These are phyloP conservation scores for Lipomyces orientalis DNA, from an alignment of 805 yeast genomes.

Conservation along the genomic window DNA sequence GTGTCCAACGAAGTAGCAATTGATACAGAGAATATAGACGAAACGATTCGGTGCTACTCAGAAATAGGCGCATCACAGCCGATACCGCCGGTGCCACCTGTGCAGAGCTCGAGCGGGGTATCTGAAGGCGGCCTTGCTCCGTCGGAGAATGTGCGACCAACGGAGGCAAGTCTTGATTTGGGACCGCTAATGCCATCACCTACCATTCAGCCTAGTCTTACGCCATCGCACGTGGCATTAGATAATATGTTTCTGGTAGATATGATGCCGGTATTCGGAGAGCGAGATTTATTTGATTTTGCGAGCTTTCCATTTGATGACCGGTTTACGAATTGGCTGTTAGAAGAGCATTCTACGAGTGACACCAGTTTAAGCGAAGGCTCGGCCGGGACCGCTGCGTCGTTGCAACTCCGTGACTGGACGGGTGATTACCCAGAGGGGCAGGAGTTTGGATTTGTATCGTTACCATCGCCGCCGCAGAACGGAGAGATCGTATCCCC, in stretches of 20 bases:
- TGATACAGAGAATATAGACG: background rate
- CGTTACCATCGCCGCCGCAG: constrained; percentile 19
- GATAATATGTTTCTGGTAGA: constrained; percentile 13
- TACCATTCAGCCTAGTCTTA: background rate
- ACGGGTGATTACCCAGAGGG: background rate
- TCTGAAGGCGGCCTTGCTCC: background rate
- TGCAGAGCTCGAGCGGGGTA: background rate
- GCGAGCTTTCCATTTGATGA: constrained; percentile 33
- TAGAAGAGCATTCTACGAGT: constrained; percentile 23
- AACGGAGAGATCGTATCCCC: constrained; percentile 19
- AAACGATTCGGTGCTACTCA: background rate
- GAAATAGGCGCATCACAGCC: background rate
- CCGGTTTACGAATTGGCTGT: constrained; percentile 30
- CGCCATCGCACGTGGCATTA: background rate
- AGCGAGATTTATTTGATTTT: constrained; percentile 28
- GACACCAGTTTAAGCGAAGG: constrained; percentile 20
- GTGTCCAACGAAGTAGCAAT: background rate
- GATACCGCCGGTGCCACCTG: background rate
- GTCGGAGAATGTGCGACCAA: background rate
- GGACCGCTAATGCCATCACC: background rate
- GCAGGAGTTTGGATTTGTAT: constrained; percentile 4
- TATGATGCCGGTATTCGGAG: constrained; percentile 32
- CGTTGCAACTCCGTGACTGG: background rate
- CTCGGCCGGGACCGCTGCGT: constrained; percentile 1
- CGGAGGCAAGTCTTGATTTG: background rate